Conservation (phyloP, 768 basidiomycete species). For the Hirschioporus abietinus region DNA sequence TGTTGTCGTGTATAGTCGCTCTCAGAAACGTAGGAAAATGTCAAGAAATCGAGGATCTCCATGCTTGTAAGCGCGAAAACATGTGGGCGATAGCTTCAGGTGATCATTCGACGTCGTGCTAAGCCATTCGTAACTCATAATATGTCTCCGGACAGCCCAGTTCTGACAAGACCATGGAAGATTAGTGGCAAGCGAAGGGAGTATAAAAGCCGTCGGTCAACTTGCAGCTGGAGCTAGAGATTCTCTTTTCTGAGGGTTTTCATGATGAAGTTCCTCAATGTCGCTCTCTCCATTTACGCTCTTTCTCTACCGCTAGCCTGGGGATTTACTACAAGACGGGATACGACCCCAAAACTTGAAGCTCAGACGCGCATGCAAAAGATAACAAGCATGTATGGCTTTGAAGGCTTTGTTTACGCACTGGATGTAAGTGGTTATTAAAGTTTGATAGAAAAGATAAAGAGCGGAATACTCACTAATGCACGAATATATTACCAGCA, state of each 20-base stretch:
- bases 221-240: background rate
- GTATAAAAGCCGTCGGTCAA: background rate
- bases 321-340: background rate
- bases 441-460: background rate
- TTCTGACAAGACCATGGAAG: background rate
- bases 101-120: background rate
- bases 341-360: background rate
- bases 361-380: background rate
- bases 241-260: background rate
- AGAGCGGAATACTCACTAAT: background rate
- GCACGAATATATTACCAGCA: background rate
- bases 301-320: background rate
- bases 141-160: background rate
- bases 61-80: background rate
- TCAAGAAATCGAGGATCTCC: background rate
- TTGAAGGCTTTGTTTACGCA: constrained; percentile 1
- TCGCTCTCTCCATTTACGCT: background rate
- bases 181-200: background rate
- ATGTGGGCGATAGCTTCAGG: background rate
- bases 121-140: background rate
- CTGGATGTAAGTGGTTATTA: background rate
- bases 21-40: background rate
- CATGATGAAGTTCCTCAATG: background rate
- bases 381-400: constrained; percentile 3
- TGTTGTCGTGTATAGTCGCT: background rate